Percentiles rank a stretch among this genome's conserved stretches.
These are phyloP conservation scores for Pharnaceum exiguum DNA, from an alignment of 148 eudicot genomes.

Conservation along the genomic window DNA sequence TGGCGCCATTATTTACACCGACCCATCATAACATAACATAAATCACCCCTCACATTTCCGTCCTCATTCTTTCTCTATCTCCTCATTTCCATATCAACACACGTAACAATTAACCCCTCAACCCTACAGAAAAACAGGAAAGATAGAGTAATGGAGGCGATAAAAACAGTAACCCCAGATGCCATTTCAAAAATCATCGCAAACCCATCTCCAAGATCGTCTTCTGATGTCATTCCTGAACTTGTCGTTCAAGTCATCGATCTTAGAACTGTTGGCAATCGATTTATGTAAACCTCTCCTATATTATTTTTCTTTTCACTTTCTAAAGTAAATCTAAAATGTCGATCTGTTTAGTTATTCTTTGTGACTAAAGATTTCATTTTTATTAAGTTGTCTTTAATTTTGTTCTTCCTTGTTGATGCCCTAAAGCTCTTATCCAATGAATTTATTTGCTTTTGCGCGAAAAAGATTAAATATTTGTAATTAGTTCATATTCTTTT, in stretches of 20 bases:
- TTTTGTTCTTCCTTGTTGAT: no score
- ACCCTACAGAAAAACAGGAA: background rate
- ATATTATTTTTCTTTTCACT: background rate
- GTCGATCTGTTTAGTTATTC: background rate
- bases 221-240: constrained; percentile 41
- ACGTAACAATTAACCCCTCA: no score
- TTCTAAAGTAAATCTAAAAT: no score
- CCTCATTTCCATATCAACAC: no score
- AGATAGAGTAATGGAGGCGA: constrained; percentile 29
- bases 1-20: no score
- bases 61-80: no score
- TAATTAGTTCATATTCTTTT: no score
- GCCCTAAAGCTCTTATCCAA: no score
- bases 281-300: constrained; percentile 40
- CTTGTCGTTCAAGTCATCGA: constrained; percentile 75
- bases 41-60: no score
- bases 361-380: background rate
- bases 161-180: constrained; percentile 49
- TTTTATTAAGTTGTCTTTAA: background rate
- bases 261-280: constrained; percentile 58
- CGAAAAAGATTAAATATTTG: no score
- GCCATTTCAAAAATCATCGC: constrained; percentile 58
- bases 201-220: constrained; percentile 74
- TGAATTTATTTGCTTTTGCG: no score
- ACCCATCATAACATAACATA: no score